Percentiles rank a stretch among this genome's conserved stretches.
These are phyloP conservation scores for Wickerhamiella dianesei DNA, from an alignment of 805 yeast species.

Conservation along the genomic window DNA sequence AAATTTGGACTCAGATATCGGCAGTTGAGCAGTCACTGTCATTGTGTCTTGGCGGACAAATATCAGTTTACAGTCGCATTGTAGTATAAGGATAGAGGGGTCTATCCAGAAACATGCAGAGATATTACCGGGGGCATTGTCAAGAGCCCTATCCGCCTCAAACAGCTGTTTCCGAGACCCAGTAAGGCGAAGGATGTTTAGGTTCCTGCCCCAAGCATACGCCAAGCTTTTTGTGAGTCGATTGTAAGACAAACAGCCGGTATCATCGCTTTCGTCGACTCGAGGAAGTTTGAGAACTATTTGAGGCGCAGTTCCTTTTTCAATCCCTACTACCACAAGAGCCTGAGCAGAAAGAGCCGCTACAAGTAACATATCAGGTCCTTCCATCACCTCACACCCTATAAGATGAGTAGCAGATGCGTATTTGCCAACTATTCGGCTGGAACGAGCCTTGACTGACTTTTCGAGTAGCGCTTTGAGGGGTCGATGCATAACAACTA, in stretches of 20 bases:
- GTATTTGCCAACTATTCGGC: conserved; percentile 30
- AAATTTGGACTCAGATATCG: conserved; percentile 19
- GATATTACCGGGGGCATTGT: conserved; percentile 29
- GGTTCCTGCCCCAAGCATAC: conserved; percentile 51
- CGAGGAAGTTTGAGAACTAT: background rate
- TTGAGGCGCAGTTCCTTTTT: background rate
- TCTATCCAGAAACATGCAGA: conserved; percentile 23
- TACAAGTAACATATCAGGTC: background rate
- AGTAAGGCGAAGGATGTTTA: conserved; percentile 41
- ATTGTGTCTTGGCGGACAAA: conserved; percentile 10
- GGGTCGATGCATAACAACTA: conserved; percentile 52
- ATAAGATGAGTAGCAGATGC: conserved; percentile 4
- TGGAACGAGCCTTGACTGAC: conserved; percentile 30
- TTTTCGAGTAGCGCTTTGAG: conserved; percentile 42
- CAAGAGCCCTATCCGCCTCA: conserved; percentile 26
- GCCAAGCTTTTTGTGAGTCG: conserved; percentile 36
- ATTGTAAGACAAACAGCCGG: conserved; percentile 44
- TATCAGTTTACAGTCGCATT: background rate
- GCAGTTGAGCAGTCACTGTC: conserved; percentile 25
- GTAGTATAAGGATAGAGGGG: background rate
- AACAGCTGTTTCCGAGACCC: background rate
- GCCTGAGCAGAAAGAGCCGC: background rate
- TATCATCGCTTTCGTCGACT: conserved; percentile 17
- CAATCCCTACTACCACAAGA: background rate
- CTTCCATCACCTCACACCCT: conserved; percentile 2